These are phyloP conservation scores for Suhomyces taliae DNA, from an alignment of 1,139 yeast species.

Conservation along the genomic window DNA sequence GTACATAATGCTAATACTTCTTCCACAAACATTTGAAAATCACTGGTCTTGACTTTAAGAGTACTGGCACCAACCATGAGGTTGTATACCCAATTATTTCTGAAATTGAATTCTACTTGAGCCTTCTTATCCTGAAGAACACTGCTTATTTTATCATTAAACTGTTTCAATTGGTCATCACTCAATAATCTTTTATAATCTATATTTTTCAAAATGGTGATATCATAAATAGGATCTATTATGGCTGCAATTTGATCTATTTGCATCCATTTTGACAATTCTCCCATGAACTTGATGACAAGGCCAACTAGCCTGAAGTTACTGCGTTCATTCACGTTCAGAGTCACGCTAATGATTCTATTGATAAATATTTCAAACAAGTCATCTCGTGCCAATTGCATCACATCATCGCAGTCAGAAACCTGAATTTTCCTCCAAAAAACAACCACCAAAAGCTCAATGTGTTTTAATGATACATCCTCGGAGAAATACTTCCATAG, in stretches of 20 bases:
- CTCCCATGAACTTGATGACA: conserved; percentile 6
- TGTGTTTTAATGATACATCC: conserved; percentile 40
- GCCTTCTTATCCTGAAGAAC: neutral
- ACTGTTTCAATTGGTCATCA: neutral
- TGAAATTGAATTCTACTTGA: conserved; percentile 1
- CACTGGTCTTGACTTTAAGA: neutral
- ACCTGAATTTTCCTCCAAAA: neutral
- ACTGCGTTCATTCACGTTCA: conserved; percentile 2
- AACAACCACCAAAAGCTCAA: conserved; percentile 30
- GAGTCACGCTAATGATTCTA: conserved; percentile 10
- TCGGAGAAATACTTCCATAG: conserved; percentile 43
- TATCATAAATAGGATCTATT: conserved; percentile 25
- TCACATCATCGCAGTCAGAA: neutral
- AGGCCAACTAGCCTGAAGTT: conserved; percentile 6
- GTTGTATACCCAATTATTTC: conserved; percentile 5
- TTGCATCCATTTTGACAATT: neutral
- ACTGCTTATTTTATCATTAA: neutral
- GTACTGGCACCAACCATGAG: neutral
- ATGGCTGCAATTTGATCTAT: conserved; percentile 2
- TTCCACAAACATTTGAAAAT: conserved; percentile 5
- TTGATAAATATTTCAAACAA: conserved; percentile 11
- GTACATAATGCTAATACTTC: neutral
- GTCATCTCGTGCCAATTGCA: neutral
- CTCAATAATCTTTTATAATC: conserved; percentile 16
- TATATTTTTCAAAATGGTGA: conserved; percentile 35